phyloP scores from a whole-genome alignment of 345 rosid species.

The Euclidium syriacum region DNA sequence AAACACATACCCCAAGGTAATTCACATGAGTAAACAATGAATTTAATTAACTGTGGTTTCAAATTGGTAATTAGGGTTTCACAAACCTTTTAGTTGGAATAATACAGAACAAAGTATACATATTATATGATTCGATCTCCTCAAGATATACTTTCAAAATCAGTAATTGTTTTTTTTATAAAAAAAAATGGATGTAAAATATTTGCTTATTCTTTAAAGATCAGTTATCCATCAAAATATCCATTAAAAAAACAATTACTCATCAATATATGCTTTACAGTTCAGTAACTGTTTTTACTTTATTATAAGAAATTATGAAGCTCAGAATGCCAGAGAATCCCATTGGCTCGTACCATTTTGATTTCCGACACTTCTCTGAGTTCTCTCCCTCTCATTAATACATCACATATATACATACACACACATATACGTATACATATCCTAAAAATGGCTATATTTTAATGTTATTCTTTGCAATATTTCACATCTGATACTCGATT shows the following conservation, averaged over 20 bases:
- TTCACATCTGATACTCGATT: not conserved
- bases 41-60: not conserved
- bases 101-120: not conserved
- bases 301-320: not conserved
- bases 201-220: too few species aligned
- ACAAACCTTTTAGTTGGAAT: too few species aligned
- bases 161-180: not conserved
- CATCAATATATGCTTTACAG: not conserved
- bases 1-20: not conserved
- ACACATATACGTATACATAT: not conserved
- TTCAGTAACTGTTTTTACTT: not conserved
- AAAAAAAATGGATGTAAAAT: too few species aligned
- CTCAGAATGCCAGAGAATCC: constrained; percentile 17
- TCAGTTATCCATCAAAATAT: too few species aligned
- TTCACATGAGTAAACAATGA: not conserved
- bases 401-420: not conserved
- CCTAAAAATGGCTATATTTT: not conserved
- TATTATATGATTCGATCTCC: not conserved
- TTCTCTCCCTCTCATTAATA: constrained; percentile 10
- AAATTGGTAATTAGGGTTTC: not conserved
- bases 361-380: constrained; percentile 23
- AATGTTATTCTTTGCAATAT: not conserved
- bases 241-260: too few species aligned
- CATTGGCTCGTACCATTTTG: constrained; percentile 22
- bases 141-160: not conserved